Evolutionary conservation across 2,329 filamentous ascomycete genomes (phyloP), one percentile per base, ranked within the genome.

Genomic region (Pestalotiopsis sp.): DNA sequence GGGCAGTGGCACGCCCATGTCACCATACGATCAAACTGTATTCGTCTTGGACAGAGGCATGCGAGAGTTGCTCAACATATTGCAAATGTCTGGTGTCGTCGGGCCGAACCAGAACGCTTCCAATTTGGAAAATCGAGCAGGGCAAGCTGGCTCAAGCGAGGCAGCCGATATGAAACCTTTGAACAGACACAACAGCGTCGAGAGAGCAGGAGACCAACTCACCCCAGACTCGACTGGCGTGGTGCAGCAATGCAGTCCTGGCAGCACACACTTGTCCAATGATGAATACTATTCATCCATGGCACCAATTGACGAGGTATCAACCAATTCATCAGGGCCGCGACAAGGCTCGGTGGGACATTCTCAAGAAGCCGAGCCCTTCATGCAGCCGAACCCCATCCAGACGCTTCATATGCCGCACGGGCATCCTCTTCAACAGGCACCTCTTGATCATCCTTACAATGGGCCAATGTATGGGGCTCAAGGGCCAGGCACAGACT

Each of bases 241-340:
- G 31, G 27, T 20, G 17, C 59, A 62, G n/a, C 59, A 62, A 7
- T 20, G 59, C 27, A 62, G 59, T 31, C 59, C 59, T 39, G 27
- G 31, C 17, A 62, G 59, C 59, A 62, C 59, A 17, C 14, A 39
- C 27, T 4, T 62, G 13, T 62, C 59, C 6, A 59, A 59, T 41
- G 59, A 62, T 5, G 59, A 62, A 2, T 62, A 39, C 31, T 36
- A 59, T n/a, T 13, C 20, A 2, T 25, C 56, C 12, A n/a, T 62
- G n/a, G 27, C 38, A 23, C 59, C 27, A 12, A 62, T 62, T 36
- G 59, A 62, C n/a, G 59, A 62, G 36, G 59, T 62, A 41, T 62
- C 59, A 20, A 62, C 25, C 31, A 62, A 14, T 13, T 62, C 59
- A 23, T 62, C 59, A 39, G 20, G 31, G 38, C n/a, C 14, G 25